These are phyloP conservation scores for Eutrema yunnanense DNA, from an alignment of 345 rosid genomes.

Conservation along the genomic window DNA sequence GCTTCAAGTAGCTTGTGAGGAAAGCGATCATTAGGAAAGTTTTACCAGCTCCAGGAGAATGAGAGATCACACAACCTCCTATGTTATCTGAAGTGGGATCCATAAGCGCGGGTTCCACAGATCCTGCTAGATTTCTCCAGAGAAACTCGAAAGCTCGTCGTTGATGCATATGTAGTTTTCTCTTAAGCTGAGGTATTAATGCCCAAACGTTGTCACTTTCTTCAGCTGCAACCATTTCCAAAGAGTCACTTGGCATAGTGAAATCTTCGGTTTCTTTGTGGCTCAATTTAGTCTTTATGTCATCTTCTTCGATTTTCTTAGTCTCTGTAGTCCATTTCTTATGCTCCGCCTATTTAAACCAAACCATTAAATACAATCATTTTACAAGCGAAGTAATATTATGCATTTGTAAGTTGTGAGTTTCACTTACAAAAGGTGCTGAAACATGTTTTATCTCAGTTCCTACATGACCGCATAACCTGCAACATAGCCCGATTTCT, in stretches of 20 bases:
- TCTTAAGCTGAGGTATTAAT: slow-evolving; percentile 65
- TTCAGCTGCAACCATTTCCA: slow-evolving; percentile 30
- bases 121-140: slow-evolving; percentile 79
- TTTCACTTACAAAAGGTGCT: slow-evolving; percentile 81
- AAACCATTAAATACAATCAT: slow-evolving; percentile 12
- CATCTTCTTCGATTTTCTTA: slow-evolving; percentile 32
- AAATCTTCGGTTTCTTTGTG: slow-evolving; percentile 31
- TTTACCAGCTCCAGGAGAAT: slow-evolving; percentile 95
- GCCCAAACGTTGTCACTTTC: slow-evolving; percentile 76
- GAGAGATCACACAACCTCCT: slow-evolving; percentile 94
- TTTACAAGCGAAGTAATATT: neutral
- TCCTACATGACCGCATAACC: slow-evolving; percentile 58
- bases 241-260: slow-evolving; percentile 24
- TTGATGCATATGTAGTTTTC: slow-evolving; percentile 71
- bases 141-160: slow-evolving; percentile 82
- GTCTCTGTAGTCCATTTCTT: slow-evolving; percentile 41
- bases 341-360: slow-evolving; percentile 32
- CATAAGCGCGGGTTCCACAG: slow-evolving; percentile 56
- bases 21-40: slow-evolving; percentile 91
- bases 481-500: slow-evolving; percentile 75
- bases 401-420: neutral
- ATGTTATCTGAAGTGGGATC: slow-evolving; percentile 39
- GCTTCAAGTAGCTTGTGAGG: slow-evolving; percentile 79
- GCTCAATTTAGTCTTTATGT: slow-evolving; percentile 22
- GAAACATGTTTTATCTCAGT: slow-evolving; percentile 71